These are phyloP conservation scores for Aspergillus uvarum DNA, from an alignment of 2,329 filamentous ascomycete species.

Conservation along the genomic window DNA sequence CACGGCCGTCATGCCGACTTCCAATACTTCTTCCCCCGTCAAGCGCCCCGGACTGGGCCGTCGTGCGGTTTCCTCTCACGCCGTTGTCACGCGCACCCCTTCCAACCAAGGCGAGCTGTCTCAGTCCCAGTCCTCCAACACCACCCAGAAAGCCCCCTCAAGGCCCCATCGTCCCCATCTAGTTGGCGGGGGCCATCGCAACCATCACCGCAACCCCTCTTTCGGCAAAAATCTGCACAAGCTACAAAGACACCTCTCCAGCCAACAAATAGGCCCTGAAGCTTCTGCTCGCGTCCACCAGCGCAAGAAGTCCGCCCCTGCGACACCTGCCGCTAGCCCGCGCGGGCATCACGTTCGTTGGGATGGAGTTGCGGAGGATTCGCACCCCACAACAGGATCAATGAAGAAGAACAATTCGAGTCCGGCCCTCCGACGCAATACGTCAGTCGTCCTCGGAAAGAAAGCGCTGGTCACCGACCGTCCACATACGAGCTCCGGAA, in stretches of 20 bases:
- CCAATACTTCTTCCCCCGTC: conserved; percentile 38
- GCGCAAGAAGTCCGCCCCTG: conserved; percentile 48
- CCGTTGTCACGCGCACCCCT: conserved; percentile 39
- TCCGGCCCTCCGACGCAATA: conserved; percentile 42
- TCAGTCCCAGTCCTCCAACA: conserved; percentile 28
- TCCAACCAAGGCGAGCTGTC: conserved; percentile 34
- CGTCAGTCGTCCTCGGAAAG: conserved; percentile 39
- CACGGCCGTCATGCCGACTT: conserved; percentile 25
- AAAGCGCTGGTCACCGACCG: conserved; percentile 39
- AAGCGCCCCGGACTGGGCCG: conserved; percentile 43
- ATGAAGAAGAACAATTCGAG: conserved; percentile 50
- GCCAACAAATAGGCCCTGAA: conserved; percentile 37
- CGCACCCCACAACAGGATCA: conserved; percentile 34
- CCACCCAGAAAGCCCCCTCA: conserved; percentile 34
- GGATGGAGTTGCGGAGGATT: conserved; percentile 41
- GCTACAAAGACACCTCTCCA: conserved; percentile 36
- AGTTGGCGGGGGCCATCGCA: conserved; percentile 41
- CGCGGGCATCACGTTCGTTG: conserved; percentile 42
- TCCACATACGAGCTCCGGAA: conserved; percentile 35
- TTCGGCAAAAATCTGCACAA: conserved; percentile 47
- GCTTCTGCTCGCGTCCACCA: conserved; percentile 41
- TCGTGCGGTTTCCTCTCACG: conserved; percentile 43
- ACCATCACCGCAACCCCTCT: conserved; percentile 44
- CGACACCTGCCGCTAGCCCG: conserved; percentile 45
- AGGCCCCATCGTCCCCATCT: conserved; percentile 44